Conservation (phyloP, 805 yeast genomes). For the Saccharomycopsis vini region DNA sequence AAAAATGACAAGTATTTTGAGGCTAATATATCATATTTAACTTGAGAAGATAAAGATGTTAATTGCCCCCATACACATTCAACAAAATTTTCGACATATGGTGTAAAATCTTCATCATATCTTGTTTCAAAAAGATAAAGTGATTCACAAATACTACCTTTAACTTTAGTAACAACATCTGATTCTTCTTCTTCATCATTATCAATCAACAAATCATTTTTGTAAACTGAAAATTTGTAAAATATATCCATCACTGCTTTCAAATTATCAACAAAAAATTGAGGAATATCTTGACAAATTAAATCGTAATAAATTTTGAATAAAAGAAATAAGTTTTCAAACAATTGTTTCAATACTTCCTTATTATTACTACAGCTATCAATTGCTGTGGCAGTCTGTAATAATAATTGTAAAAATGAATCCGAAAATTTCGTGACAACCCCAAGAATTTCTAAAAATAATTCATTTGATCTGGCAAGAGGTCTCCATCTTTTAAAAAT, state of each 20-base stretch:
- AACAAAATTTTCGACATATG: conserved; percentile 66
- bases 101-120: conserved; percentile 87
- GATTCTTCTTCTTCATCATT: conserved; percentile 57
- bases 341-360: conserved; percentile 44
- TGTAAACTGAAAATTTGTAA: conserved; percentile 68
- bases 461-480: conserved; percentile 79
- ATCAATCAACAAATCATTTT: conserved; percentile 45
- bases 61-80: conserved; percentile 76
- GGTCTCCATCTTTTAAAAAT: conserved; percentile 97
- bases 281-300: conserved; percentile 97
- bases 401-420: conserved; percentile 68
- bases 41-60: conserved; percentile 54
- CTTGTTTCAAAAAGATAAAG: conserved; percentile 80
- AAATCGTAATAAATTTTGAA: conserved; percentile 84
- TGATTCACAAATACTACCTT: conserved; percentile 77
- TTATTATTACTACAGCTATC: conserved; percentile 33
- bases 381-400: conserved; percentile 59
- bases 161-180: conserved; percentile 61
- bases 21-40: conserved; percentile 76
- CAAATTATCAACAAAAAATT: conserved; percentile 90
- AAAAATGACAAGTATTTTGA: conserved; percentile 74
- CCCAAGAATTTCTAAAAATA: conserved; percentile 77
- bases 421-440: conserved; percentile 76
- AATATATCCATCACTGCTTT: conserved; percentile 66
- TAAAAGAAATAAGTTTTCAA: conserved; percentile 63